These are phyloP conservation scores for Isabelozyma gotoi DNA, from an alignment of 805 yeast species.

Conservation along the genomic window DNA sequence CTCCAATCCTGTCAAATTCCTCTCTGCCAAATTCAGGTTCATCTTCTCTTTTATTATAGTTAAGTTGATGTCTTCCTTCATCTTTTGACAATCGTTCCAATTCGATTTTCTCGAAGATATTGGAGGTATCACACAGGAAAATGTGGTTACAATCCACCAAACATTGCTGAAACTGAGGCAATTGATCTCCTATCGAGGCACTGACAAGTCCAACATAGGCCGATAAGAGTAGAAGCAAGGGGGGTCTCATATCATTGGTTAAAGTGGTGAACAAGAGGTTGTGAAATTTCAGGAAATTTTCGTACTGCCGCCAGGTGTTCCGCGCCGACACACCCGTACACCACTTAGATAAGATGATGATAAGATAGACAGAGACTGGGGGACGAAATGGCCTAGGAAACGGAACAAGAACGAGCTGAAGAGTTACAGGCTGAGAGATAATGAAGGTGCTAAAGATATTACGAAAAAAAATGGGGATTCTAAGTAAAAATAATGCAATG, in stretches of 20 bases:
- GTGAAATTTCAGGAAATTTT: no score
- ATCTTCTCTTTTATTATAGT: not conserved
- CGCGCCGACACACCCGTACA: no score
- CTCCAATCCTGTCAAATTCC: conserved; percentile 10
- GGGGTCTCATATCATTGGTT: not conserved
- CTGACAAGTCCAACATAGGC: not conserved
- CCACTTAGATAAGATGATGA: no score
- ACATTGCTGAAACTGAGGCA: conserved; percentile 30
- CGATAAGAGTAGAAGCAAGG: not conserved
- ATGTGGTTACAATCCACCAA: conserved; percentile 18
- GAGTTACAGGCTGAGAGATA: no score
- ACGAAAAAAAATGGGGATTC: no score
- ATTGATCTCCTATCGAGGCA: conserved; percentile 32
- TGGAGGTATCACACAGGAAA: conserved; percentile 13
- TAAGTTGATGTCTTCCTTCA: conserved; percentile 1
- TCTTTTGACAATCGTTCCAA: conserved; percentile 6
- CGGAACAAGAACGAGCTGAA: no score
- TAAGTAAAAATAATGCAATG: no score
- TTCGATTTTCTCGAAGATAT: conserved; percentile 13
- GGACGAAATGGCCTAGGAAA: no score
- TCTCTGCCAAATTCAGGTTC: not conserved
- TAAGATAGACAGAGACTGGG: no score
- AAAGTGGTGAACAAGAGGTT: not conserved
- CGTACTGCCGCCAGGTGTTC: no score
- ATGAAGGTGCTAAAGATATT: no score